A percentile compares a stretch with the other conserved stretches of the same genome.
These are phyloP conservation scores for Penicillium sp. DNA, from an alignment of 2,329 filamentous ascomycete species.

Conservation along the genomic window DNA sequence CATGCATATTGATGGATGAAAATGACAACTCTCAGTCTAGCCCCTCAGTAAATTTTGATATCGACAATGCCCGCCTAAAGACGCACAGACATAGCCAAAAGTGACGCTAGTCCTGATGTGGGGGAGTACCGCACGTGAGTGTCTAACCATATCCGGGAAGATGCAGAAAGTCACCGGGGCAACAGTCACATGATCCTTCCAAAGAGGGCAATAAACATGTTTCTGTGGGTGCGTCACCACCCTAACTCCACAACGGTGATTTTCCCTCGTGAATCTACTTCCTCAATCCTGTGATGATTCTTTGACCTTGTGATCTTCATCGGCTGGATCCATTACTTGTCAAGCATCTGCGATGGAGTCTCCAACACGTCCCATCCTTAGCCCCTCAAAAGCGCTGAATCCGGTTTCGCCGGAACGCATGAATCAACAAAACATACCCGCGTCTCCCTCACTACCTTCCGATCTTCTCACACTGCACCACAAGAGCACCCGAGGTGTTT, in stretches of 20 bases:
- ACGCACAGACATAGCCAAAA: conserved; percentile 20
- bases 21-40: neutral
- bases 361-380: conserved; percentile 34
- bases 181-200: conserved; percentile 34
- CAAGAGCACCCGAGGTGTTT: conserved; percentile 38
- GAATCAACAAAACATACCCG: conserved; percentile 47
- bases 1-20: conserved; percentile 66
- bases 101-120: conserved; percentile 9
- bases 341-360: conserved; percentile 35
- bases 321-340: conserved; percentile 2
- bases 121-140: conserved; percentile 23
- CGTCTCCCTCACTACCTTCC: conserved; percentile 41
- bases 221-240: conserved; percentile 33
- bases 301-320: conserved; percentile 19
- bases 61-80: conserved; percentile 5
- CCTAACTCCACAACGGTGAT: conserved; percentile 23
- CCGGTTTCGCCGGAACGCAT: conserved; percentile 51
- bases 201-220: conserved; percentile 32
- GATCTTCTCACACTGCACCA: conserved; percentile 39
- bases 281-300: conserved; percentile 13
- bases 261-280: conserved; percentile 16
- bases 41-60: conserved; percentile 10
- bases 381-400: conserved; percentile 41
- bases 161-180: conserved; percentile 27
- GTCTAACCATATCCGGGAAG: conserved; percentile 6